Base-by-base conservation (phyloP, 176 grass and related monocot genomes). In the Avena eriantha region DNA sequence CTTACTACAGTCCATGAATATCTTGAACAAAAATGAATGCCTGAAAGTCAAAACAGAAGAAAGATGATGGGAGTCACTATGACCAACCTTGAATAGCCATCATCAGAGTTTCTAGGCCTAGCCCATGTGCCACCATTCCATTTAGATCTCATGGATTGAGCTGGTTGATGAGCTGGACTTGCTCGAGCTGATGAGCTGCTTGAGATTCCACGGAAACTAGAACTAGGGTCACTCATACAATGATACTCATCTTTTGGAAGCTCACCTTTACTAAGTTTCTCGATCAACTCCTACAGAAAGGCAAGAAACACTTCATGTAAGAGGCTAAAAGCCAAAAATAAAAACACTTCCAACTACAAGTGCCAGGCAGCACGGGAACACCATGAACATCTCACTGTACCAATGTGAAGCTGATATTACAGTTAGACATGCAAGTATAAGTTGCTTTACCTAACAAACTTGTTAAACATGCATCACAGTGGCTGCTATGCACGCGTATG, bases 211-310 rank as follows among this genome's bases (percentile, higher is more conserved):
- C 83, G 90, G 33, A 90, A 91, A 63, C 92, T 91, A 21, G 92
- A 91, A 86, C 92, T 87, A 61, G 95, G 95, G 35, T 93, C 92
- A 76, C 94, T 97, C 87, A 95, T 93, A 89, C 89, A 95, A 45
- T 88, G 90, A 56, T 81, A 97, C 24, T 95, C 95, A 79, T 97
- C 92, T 82, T 92, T 93, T 14, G 91, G 77, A 84, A 95, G 81
- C 49, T 97, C 76, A 41, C 89, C 92, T 80, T 95, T 97, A 68
- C 85, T 94, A 73, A 97, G 86, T 86, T 95, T 97, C 85, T 97
- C 92, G 15, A 97, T 89, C 80, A 97, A 88, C 26, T 93, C 95
- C 95, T 95, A 58, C 56, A 92, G 67, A 82, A 24, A 88, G 31
- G 65, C 69, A 90, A 71, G 35, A 64, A 43, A 2, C 33, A 29